A percentile compares a stretch with the other conserved stretches of the same genome.
phyloP scores from a whole-genome alignment of 176 grass and related monocot species.

The Puya raimondii region DNA sequence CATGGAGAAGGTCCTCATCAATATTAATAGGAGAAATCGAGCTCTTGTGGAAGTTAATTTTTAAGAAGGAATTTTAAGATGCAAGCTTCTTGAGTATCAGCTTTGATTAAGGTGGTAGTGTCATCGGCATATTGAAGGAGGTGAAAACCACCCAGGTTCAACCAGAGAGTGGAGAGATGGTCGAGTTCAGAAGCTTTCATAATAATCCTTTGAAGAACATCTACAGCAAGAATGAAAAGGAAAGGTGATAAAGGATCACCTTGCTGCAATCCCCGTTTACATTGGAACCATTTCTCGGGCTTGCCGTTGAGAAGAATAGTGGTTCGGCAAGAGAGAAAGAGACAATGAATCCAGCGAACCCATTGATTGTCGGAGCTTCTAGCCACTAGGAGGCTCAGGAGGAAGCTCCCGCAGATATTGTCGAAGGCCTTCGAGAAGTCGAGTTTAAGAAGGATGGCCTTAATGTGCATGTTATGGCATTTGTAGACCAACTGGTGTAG shows the following conservation, averaged over 20 bases:
- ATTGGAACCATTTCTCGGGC: neutral
- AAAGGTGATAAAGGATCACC: slow-evolving; percentile 8
- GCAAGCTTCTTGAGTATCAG: neutral
- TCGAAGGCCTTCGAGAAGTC: slow-evolving; percentile 14
- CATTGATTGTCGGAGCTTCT: neutral
- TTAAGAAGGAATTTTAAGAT: neutral
- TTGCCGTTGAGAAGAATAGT: neutral
- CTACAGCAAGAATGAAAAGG: slow-evolving; percentile 2
- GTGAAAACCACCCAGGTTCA: neutral
- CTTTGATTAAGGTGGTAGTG: neutral
- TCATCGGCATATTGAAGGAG: slow-evolving; percentile 1
- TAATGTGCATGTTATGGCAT: neutral
- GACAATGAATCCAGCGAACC: neutral
- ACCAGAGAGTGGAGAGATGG: too few relatives aligned
- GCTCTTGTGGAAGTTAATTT: neutral
- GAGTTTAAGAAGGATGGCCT: neutral
- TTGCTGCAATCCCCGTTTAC: neutral
- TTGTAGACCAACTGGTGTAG: neutral
- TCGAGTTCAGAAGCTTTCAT: too few relatives aligned
- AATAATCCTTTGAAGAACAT: neutral
- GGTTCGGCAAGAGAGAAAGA: neutral
- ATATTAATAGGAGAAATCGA: too few relatives aligned
- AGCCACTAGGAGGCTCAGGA: neutral
- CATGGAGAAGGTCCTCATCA: too few relatives aligned
- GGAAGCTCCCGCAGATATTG: neutral